Percentiles rank a stretch among this genome's conserved stretches.
These are phyloP conservation scores for Dendrocalamus sinicus DNA, from an alignment of 176 grass and related monocot species.

Conservation along the genomic window DNA sequence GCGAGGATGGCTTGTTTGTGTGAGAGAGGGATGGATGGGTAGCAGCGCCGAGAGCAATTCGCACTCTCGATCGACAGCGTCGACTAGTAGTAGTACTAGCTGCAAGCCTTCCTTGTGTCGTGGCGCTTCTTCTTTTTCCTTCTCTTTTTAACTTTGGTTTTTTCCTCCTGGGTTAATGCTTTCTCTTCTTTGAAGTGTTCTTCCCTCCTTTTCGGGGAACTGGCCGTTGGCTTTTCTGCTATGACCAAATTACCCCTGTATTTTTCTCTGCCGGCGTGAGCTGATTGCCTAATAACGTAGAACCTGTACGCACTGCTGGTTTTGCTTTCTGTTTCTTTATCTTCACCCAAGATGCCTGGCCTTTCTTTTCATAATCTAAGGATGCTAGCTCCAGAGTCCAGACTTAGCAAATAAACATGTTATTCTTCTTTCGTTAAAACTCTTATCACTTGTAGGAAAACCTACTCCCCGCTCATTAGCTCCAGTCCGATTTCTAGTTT, in stretches of 20 bases:
- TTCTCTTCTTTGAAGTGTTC: conserved; percentile 25
- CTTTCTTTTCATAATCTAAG: background rate
- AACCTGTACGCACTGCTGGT: background rate
- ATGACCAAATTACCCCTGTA: conserved; percentile 35
- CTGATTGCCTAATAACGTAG: background rate
- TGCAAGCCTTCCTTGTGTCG: conserved; percentile 9
- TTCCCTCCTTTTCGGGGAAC: conserved; percentile 39
- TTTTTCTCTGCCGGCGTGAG: background rate
- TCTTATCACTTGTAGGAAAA: background rate
- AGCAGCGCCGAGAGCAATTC: conserved; percentile 29
- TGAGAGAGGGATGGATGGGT: background rate
- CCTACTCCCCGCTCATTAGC: background rate
- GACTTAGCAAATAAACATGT: background rate
- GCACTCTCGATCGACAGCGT: background rate
- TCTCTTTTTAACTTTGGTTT: conserved; percentile 38
- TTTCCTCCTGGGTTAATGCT: conserved; percentile 33
- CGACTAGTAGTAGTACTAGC: background rate
- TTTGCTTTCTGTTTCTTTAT: background rate
- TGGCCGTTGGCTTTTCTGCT: conserved; percentile 58
- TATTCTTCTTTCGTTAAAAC: background rate
- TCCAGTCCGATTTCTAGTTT: too few relatives aligned
- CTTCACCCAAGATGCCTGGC: background rate
- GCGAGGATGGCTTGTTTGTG: background rate
- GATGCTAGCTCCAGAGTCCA: background rate
- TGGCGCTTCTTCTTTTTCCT: background rate